Evolutionary conservation across 768 basidiomycete genomes (phyloP), one percentile per base, ranked within the genome.

Genomic region (Leccinum subgranulosum): DNA sequence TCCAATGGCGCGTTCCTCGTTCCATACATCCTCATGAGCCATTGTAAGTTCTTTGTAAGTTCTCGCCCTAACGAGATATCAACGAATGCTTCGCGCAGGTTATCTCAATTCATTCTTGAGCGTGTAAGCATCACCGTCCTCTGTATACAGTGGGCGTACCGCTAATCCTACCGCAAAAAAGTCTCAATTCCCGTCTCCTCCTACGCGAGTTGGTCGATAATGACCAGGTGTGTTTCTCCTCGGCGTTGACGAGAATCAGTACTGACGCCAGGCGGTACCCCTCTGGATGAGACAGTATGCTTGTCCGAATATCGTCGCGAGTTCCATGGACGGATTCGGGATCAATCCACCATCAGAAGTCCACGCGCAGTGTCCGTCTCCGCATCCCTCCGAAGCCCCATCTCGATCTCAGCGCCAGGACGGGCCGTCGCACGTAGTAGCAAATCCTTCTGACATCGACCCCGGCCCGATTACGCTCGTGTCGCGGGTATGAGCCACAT

Each of bases 91-190:
- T 15, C 33, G 11, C 4, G n/a, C 34, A 75, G 74, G 68, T 58
- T 75, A 75, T 63, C 66, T 75, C 50, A 75, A 74, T 47, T 75
- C 74, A 21, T 74, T 75, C 53, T 55, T 74, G 53, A 74, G 74
- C 56, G 68, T 74, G 74, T 74, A 58, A 64, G 74, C 27, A 23
- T 1, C 33, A 12, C n/a, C 10, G 3, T 8, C 23, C 8, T 10
- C 36, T 11, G 8, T 28, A 11, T 14, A 21, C 25, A 27, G 6
- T 15, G 4, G 6, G 36, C 6, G 4, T 2, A 31, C 9, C 41
- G 29, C 27, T 51, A 17, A 62, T 28, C 4, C 11, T 3, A 11
- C 4, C 11, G 23, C n/a, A 25, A 8, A 25, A 73, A 25, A 73
- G 70, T 9, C 64, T 71, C 8, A 71, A 71, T 51, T 71, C 69